Evolutionary conservation across 495 filamentous ascomycete genomes (phyloP), one percentile per base, ranked within the genome.

Genomic region (Aspergillus sclerotiicarbonarius): DNA sequence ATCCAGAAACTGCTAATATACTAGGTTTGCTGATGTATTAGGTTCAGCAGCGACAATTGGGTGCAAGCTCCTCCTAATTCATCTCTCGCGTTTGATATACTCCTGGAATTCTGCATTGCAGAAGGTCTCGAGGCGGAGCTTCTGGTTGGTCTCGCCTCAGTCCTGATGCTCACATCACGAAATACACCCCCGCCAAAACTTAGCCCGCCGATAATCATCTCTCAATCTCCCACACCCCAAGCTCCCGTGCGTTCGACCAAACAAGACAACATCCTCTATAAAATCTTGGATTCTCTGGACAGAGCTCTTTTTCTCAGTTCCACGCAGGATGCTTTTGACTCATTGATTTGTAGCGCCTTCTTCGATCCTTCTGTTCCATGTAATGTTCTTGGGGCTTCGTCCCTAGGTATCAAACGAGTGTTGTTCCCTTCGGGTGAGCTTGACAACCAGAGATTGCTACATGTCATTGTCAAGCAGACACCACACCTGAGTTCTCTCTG

Each of bases 331-430:
- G 63, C 49, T 12, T 6, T 59, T 1, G 58, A 61, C 25, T 67
- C 61, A 18, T 49, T 67, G 45, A 33, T 64, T 19, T 67, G 64
- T 48, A 67, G 59, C 47, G 46, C 51, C 19, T 67, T 67, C 20
- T 65, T 67, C 30, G 53, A 67, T 31, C 62, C 59, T 35, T 35
- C 18, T 30, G 45, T 65, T 30, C 56, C 62, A 4, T 67, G 59
- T 35, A 67, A 67, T 43, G 20, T 65, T 3, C 13, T 62, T 15
- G 56, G 65, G 12, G 65, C 62, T 29, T 43, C 45, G 16, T 59
- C 53, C 25, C 44, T 58, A 12, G 62, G 59, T 12, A 46, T 62
- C 10, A 58, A 25, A 19, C 31, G 56, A 30, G 62, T 47, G 16
- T 44, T 62, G 29, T 53, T 39, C 15, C 33, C n/a, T 0, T 29